phyloP scores from a whole-genome alignment of 2,329 filamentous ascomycete species.

The Beauveria asiatica region DNA sequence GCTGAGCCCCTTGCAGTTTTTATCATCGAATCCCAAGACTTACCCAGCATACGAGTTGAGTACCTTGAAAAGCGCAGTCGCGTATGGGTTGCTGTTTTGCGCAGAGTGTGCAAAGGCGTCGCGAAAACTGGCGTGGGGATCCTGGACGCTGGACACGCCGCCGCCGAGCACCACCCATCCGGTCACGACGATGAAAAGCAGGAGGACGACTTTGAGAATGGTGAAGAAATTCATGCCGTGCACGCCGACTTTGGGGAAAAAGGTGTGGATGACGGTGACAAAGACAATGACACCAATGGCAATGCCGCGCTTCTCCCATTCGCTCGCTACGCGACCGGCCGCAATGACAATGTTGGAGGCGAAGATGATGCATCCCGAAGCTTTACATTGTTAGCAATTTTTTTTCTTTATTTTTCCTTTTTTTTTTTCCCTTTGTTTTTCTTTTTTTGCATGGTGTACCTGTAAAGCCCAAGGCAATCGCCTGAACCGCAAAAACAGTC shows the following conservation, averaged over 20 bases:
- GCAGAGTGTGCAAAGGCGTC: conserved; percentile 13
- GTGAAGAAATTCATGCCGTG: conserved; percentile 16
- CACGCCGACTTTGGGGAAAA: conserved; percentile 14
- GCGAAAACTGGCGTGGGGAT: conserved; percentile 15
- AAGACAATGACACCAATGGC: conserved; percentile 14
- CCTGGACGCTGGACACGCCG: conserved; percentile 10
- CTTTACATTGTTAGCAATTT: background rate
- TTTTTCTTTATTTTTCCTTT: too few species aligned
- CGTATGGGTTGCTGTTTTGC: conserved; percentile 12
- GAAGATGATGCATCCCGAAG: conserved; percentile 14
- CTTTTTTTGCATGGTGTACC: background rate
- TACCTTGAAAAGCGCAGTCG: conserved; percentile 15
- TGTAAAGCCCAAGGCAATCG: conserved; percentile 14
- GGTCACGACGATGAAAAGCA: conserved; percentile 14
- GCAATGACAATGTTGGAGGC: conserved; percentile 14
- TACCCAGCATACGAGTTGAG: conserved; percentile 14
- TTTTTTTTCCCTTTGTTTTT: too few species aligned
- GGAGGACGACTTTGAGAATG: conserved; percentile 12
- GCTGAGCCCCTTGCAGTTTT: too few species aligned
- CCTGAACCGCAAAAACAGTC: conserved; percentile 14
- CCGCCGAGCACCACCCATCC: conserved; percentile 15
- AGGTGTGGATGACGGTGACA: conserved; percentile 14
- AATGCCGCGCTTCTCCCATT: conserved; percentile 15
- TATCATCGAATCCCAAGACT: background rate
- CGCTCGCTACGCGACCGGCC: conserved; percentile 10